Conservation (phyloP, 306 rosid species). For the Corylus heterophylla region DNA sequence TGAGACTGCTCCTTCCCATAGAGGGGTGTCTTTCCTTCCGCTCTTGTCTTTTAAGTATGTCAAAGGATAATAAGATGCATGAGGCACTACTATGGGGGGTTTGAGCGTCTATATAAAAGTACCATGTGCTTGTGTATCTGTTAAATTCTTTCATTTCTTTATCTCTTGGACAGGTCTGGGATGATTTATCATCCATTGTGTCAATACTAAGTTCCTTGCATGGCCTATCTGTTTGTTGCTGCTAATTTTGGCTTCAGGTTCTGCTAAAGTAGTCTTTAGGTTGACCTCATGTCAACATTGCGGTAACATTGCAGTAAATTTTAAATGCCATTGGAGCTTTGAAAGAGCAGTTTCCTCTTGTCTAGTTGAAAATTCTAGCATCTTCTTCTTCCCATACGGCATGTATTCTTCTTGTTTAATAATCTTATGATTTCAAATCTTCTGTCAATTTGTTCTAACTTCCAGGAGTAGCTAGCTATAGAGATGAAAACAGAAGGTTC, state of each 20-base stretch:
- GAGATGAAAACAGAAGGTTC: background rate
- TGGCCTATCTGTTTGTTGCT: background rate
- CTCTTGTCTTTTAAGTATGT: background rate
- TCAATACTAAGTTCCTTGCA: background rate
- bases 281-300: background rate
- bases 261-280: background rate
- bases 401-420: too few relatives aligned
- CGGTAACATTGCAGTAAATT: background rate
- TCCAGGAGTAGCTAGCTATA: background rate
- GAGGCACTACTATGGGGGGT: background rate
- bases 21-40: background rate
- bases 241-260: background rate
- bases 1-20: background rate
- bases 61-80: background rate
- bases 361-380: too few relatives aligned
- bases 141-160: background rate
- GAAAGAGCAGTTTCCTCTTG: conserved; percentile 3
- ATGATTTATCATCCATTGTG: background rate
- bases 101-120: background rate
- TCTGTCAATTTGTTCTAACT: conserved; percentile 2
- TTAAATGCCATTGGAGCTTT: background rate
- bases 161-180: background rate
- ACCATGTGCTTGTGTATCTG: background rate
- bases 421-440: background rate
- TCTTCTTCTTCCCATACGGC: too few relatives aligned